Base-by-base conservation (phyloP, 2,329 filamentous ascomycete species). In the Colletotrichum scovillei region DNA sequence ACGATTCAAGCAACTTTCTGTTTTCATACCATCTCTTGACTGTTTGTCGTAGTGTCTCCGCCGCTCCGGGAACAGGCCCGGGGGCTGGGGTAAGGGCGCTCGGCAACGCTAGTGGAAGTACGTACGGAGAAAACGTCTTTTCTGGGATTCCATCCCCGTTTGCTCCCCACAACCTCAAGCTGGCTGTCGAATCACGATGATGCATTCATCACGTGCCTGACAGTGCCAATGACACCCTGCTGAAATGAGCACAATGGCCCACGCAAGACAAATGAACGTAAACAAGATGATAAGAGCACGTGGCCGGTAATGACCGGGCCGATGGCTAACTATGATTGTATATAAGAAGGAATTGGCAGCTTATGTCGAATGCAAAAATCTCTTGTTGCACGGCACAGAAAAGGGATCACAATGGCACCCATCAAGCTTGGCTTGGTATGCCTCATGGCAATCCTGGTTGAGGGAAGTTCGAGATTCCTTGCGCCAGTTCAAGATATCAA, bases 401-500 rank as follows among this genome's bases (percentile, higher is more conserved):
- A 19, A 24, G 19, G 2, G 5, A 56, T 22, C 3, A 57, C 19
- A 16, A 73, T 73, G 67, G 67, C 46, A 26, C 32, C 53, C 28
- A 35, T 69, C 5, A 70, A 60, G 56, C 22, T 73, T 22, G 46
- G 67, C 60, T 56, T 73, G 6, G 14, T 70, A 12, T 73, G 67
- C 38, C 49, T 73, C 19, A 56, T 19, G 30, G 60, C 67, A 1
- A n/a, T 30, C n/a, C 26, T 70, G 28, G 67, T 30, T 5, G 28
- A 60, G 14, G 70, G 53, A n/a, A 57, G 19, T 32, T 52, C 67
- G 2, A 57, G 67, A 52, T 24, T 73, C 67, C 42, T 79, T 68
- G 68, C 76, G n/a, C 79, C 79, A 5, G 68, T 77, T 12, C 78
- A 78, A 56, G 74, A 78, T 52, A 76, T 81, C 22, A 73, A 78